Conservation (phyloP, 352 stramenopile genomes). For the Phytophthora agathidicida region DNA sequence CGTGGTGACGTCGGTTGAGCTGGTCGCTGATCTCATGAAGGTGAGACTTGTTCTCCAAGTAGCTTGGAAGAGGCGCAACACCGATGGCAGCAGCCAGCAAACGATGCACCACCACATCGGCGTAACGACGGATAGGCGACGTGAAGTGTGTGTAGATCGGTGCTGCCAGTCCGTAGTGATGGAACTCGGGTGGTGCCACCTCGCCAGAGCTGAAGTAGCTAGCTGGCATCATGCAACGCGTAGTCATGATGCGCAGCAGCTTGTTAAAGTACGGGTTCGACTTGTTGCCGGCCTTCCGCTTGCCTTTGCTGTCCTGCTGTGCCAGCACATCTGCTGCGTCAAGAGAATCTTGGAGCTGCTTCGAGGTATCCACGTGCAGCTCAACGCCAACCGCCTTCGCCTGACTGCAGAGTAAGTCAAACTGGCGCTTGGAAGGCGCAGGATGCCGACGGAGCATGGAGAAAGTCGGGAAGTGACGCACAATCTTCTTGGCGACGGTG, state of each 20-base stretch:
- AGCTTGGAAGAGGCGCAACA: slow-evolving; percentile 94
- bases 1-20: slow-evolving; percentile 97
- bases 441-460: slow-evolving; percentile 96
- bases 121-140: slow-evolving; percentile 98
- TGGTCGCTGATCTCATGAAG: slow-evolving; percentile 96
- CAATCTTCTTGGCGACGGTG: slow-evolving; percentile 96
- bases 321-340: slow-evolving; percentile 80
- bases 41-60: slow-evolving; percentile 94
- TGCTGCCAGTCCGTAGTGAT: slow-evolving; percentile 98
- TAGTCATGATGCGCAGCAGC: slow-evolving; percentile 96
- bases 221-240: slow-evolving; percentile 98
- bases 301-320: slow-evolving; percentile 14
- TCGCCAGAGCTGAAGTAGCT: slow-evolving; percentile 99
- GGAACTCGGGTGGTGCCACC: slow-evolving; percentile 94
- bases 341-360: slow-evolving; percentile 77
- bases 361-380: slow-evolving; percentile 79
- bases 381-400: slow-evolving; percentile 85
- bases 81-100: slow-evolving; percentile 96
- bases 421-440: slow-evolving; percentile 94
- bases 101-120: slow-evolving; percentile 98
- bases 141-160: slow-evolving; percentile 99
- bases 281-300: slow-evolving; percentile 43
- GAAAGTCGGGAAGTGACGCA: slow-evolving; percentile 94
- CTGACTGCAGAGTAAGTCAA: slow-evolving; percentile 87
- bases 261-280: slow-evolving; percentile 98